phyloP scores from a whole-genome alignment of 1,139 yeast species.

The Magnusiomyces clavatus region DNA sequence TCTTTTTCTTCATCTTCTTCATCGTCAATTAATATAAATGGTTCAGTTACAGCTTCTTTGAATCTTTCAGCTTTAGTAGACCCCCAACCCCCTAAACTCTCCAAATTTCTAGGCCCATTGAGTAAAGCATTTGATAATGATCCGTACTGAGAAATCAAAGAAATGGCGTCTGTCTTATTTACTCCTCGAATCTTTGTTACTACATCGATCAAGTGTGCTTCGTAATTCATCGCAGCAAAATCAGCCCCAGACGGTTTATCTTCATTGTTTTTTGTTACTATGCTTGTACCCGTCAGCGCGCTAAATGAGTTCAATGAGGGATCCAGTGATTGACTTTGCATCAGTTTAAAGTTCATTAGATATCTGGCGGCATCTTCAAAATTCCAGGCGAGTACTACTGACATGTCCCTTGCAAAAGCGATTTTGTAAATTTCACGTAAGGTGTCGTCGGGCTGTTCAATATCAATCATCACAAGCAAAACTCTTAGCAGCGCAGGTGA shows the following conservation, averaged over 20 bases:
- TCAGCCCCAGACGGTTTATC: constrained; percentile 36
- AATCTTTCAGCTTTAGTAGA: constrained; percentile 43
- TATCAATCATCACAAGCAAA: constrained; percentile 67
- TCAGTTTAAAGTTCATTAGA: constrained; percentile 33
- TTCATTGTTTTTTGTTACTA: background rate
- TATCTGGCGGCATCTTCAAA: constrained; percentile 84
- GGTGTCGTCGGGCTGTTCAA: constrained; percentile 64
- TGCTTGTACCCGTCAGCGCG: constrained; percentile 22
- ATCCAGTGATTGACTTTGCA: constrained; percentile 16
- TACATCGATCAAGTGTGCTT: constrained; percentile 44
- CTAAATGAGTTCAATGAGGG: background rate
- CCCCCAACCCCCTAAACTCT: constrained; percentile 49
- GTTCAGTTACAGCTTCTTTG: constrained; percentile 42
- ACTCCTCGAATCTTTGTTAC: constrained; percentile 47
- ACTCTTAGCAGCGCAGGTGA: constrained; percentile 42
- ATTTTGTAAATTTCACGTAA: constrained; percentile 62
- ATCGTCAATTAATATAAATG: constrained; percentile 38
- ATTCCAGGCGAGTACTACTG: constrained; percentile 72
- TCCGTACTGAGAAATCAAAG: constrained; percentile 46
- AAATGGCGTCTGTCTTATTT: constrained; percentile 53
- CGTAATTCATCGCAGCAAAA: constrained; percentile 43
- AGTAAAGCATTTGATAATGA: constrained; percentile 44
- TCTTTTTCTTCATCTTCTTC: background rate
- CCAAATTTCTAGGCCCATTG: constrained; percentile 30
- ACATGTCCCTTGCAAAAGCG: constrained; percentile 56